These are phyloP conservation scores for Phytophthora tubulina DNA, from an alignment of 352 stramenopile genomes.

Conservation along the genomic window DNA sequence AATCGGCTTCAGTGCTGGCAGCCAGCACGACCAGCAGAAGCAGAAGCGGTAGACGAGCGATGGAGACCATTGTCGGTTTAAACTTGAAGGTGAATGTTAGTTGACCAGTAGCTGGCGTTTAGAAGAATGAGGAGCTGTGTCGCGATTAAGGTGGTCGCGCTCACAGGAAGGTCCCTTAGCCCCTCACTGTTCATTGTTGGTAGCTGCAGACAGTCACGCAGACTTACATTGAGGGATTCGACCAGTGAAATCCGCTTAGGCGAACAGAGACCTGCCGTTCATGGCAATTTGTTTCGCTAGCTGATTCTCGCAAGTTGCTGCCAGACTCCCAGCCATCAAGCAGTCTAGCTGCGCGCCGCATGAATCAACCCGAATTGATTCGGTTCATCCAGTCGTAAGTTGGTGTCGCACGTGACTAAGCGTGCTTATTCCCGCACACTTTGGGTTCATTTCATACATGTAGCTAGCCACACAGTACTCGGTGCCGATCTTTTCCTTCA, in stretches of 20 bases:
- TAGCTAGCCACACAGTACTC: slow-evolving; percentile 19
- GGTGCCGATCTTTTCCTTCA: not conserved
- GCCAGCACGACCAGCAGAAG: slow-evolving; percentile 10
- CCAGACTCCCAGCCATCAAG: not conserved
- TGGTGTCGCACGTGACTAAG: slow-evolving; percentile 22
- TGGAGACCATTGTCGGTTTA: slow-evolving; percentile 15
- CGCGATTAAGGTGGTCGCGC: not conserved
- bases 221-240: slow-evolving; percentile 5
- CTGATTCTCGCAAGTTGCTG: slow-evolving; percentile 10
- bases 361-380: not conserved
- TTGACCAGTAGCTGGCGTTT: slow-evolving; percentile 24
- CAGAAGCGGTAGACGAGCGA: not conserved
- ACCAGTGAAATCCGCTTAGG: slow-evolving; percentile 22
- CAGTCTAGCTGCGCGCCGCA: not conserved
- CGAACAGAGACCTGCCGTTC: slow-evolving; percentile 7
- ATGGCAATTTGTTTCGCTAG: slow-evolving; percentile 10
- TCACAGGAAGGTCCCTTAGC: not conserved
- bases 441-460: slow-evolving; percentile 20
- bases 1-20: slow-evolving; percentile 6
- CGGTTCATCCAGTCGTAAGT: slow-evolving; percentile 12
- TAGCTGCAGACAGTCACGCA: not conserved
- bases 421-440: slow-evolving; percentile 5
- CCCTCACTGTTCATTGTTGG: not conserved
- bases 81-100: not conserved
- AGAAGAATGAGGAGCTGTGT: slow-evolving; percentile 28